Evolutionary conservation across 768 basidiomycete genomes (phyloP).

Genomic region (Boletus rufocinnamomeus): DNA sequence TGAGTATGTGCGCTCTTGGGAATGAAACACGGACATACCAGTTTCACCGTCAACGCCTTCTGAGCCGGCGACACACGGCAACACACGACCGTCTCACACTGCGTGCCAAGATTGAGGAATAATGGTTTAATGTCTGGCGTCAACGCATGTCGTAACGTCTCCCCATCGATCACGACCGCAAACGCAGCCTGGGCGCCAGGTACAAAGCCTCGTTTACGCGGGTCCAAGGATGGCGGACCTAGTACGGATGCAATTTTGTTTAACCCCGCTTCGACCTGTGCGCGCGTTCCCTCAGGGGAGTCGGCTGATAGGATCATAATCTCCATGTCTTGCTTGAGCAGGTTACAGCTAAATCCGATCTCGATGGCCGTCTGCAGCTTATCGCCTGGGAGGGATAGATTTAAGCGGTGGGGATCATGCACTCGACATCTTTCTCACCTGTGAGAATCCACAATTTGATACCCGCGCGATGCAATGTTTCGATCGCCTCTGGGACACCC

Average conservation of each 20-base stretch:
- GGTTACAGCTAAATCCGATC: conserved; percentile 93
- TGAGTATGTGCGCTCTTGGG: background rate
- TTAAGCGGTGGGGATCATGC: background rate
- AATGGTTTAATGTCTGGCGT: conserved; percentile 74
- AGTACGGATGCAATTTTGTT: conserved; percentile 91
- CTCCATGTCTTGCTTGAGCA: conserved; percentile 93
- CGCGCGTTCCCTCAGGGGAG: conserved; percentile 66
- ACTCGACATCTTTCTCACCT: conserved; percentile 45
- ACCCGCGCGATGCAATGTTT: conserved; percentile 85
- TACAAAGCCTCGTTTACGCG: conserved; percentile 64
- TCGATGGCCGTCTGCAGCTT: conserved; percentile 99
- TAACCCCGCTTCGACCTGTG: conserved; percentile 88
- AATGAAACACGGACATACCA: conserved; percentile 50
- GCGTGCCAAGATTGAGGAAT: conserved; percentile 90
- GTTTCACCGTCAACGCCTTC: conserved; percentile 94
- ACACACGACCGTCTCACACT: conserved; percentile 97
- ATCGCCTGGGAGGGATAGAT: conserved; percentile 58
- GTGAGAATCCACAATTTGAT: conserved; percentile 99
- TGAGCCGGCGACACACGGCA: conserved; percentile 97
- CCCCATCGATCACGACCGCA: conserved; percentile 96
- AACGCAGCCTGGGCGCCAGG: conserved; percentile 70
- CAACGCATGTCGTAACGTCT: conserved; percentile 83
- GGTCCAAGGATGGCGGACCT: conserved; percentile 70
- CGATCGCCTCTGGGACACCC: conserved; percentile 96
- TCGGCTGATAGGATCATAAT: conserved; percentile 96